phyloP scores from a whole-genome alignment of 257 asterid species.

The Nicotiana otophora region DNA sequence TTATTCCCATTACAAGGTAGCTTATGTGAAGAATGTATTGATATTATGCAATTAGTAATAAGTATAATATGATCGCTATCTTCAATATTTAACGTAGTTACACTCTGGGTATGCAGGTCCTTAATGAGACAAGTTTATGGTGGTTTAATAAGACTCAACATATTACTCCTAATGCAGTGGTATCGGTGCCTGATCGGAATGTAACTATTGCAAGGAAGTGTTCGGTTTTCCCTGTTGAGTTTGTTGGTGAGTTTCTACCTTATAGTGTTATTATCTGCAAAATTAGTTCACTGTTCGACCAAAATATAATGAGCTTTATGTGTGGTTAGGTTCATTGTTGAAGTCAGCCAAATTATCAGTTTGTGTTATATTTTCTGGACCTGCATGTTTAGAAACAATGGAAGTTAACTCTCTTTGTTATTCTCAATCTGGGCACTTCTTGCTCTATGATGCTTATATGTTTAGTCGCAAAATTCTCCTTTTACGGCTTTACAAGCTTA shows the following conservation, averaged over 20 bases:
- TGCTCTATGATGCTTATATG: background rate
- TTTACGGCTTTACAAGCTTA: background rate
- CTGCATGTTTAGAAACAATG: background rate
- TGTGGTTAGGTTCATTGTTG: background rate
- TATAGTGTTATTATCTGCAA: background rate
- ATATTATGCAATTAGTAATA: background rate
- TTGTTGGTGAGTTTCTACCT: conserved; percentile 64
- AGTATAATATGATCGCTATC: background rate
- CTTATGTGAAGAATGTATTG: background rate
- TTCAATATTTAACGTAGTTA: background rate
- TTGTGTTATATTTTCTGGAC: background rate
- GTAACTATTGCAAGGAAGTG: conserved; percentile 97
- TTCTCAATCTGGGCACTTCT: background rate
- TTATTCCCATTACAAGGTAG: background rate
- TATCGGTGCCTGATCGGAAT: conserved; percentile 74
- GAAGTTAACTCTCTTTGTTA: background rate
- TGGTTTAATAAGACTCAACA: conserved; percentile 81
- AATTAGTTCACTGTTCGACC: background rate
- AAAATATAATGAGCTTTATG: background rate
- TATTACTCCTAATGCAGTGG: conserved; percentile 77
- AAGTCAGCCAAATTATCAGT: background rate
- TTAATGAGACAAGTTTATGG: conserved; percentile 91
- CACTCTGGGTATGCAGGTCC: conserved; percentile 48
- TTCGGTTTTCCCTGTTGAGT: conserved; percentile 88
- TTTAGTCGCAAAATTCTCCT: background rate